Evolutionary conservation across 2,329 filamentous ascomycete genomes (phyloP), one percentile per base, ranked within the genome.

Genomic region (Cyphellophora europaea): DNA sequence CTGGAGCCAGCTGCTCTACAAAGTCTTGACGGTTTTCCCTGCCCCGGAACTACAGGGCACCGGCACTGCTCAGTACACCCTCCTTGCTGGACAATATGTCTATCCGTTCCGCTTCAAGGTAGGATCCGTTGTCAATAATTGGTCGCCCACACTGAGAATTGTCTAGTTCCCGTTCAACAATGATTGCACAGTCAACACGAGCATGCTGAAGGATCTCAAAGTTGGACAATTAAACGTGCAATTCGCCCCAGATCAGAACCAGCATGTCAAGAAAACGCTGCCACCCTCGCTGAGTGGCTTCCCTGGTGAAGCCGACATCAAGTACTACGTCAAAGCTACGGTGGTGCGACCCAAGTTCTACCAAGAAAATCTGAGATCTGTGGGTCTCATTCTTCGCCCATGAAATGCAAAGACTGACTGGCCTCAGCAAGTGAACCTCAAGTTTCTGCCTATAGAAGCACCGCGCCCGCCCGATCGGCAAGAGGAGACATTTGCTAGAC

Each of bases 261-360:
- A 62, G 30, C 91, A 98, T 62, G 76, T 91, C 44, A 91, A 82
- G 53, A 77, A 78, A 48, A 93, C 88, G 0, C 67, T 98, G 8
- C 91, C 91, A 4, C 91, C 91, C 0, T 93, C 87, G 4, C 65
- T 96, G 35, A 83, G 74, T n/a, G 86, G 85, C 3, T 88, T 91
- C 47, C 84, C 85, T 0, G 81, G 80, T 19, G 77, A 88, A 57
- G 89, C 88, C 14, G 87, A 94, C 59, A 88, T 96, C 41, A 74
- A 79, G 48, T 98, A 98, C 61, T 98, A 84, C 55, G 72, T 96
- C 54, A 98, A 98, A 57, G 86, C 82, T n/a, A 96, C 91, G 0
- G 78, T 96, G 5, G 84, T 87, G 51, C 71, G 87, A n/a, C 86
- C 87, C 0, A 79, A 82, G 11, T 71, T 95, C 40, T 85, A 93